Base-by-base conservation (phyloP, 345 rosid genomes). In the Acer yangbiense region DNA sequence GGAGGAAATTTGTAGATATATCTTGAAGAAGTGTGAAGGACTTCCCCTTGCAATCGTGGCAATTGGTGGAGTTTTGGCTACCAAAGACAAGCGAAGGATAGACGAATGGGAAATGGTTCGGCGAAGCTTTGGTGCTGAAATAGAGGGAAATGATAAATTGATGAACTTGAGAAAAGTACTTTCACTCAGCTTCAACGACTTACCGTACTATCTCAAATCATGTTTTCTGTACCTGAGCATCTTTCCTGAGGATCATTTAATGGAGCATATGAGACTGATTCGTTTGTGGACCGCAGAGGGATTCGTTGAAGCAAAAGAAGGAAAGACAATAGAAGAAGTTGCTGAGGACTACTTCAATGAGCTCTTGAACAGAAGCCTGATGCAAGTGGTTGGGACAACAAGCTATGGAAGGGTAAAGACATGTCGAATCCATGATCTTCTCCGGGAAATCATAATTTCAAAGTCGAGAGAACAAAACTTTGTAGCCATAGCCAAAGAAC, bases 11-110 rank as follows among this genome's bases (percentile, higher is more conserved):
- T 85, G 84, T 6, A 48, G 25, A 6, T 62, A 41, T 0, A 80
- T 87, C 65, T 67, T 85, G 72, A 69, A 68, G 41, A 87, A 79
- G 23, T 87, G 90, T 32, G 83, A 71, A 25, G 90, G 87, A 14
- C 54, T 87, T 3, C 88, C 87, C 0, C 84, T 87, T 13, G 87
- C 90, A 23, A 85, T 87, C 1, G 87, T 83, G 65, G 90, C 88
- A 11, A 82, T 87, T 50, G 79, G 88, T 27, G 90, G 88, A 1
- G 86, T 83, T 39, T 35, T 85, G 76, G 85, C 88, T 2, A 20
- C 84, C 2, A 83, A 82, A 66, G 78, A 83, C 69, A 82, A 52
- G 41, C 55, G 32, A 14, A 75, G 73, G 29, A 72, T 80, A 3
- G 81, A 78, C 46, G 85, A 86, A 78, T 87, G 90, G 90, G 84